phyloP scores from a whole-genome alignment of 805 yeast species.

The Kazachstania taianensis region DNA sequence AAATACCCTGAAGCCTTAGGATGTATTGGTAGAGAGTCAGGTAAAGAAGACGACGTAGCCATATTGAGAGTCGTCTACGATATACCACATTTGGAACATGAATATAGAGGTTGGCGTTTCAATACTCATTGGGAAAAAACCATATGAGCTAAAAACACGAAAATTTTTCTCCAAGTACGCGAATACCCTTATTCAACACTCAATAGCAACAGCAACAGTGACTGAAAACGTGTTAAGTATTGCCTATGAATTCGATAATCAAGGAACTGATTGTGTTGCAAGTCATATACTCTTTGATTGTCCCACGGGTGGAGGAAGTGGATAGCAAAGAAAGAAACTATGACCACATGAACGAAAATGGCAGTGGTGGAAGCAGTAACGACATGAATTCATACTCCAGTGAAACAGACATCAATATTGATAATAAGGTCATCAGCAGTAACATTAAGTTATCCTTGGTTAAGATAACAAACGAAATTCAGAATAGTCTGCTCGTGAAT shows the following conservation, averaged over 20 bases:
- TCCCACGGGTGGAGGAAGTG: slow-evolving; percentile 7
- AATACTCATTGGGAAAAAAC: too few species aligned
- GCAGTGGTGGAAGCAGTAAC: background rate
- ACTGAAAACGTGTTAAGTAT: too few species aligned
- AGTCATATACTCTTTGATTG: slow-evolving; percentile 20
- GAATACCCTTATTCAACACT: too few species aligned
- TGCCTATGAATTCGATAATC: slow-evolving; percentile 17
- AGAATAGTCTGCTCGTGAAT: slow-evolving; percentile 21
- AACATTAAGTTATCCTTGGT: slow-evolving; percentile 25
- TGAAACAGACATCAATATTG: background rate
- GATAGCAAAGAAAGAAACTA: background rate
- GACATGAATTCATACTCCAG: background rate
- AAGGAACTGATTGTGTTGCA: slow-evolving; percentile 26
- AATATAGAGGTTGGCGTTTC: too few species aligned
- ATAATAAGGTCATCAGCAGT: slow-evolving; percentile 7
- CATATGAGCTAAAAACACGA: too few species aligned
- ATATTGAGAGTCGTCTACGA: too few species aligned
- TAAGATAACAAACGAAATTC: slow-evolving; percentile 26
- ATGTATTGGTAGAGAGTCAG: slow-evolving; percentile 15
- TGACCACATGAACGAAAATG: background rate
- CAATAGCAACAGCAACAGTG: too few species aligned
- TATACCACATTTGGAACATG: too few species aligned
- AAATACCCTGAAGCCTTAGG: slow-evolving; percentile 9
- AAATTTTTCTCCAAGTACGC: too few species aligned
- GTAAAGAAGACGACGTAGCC: too few species aligned